Evolutionary conservation across 768 basidiomycete genomes (phyloP).

Genomic region (Exsudoporus frostii): DNA sequence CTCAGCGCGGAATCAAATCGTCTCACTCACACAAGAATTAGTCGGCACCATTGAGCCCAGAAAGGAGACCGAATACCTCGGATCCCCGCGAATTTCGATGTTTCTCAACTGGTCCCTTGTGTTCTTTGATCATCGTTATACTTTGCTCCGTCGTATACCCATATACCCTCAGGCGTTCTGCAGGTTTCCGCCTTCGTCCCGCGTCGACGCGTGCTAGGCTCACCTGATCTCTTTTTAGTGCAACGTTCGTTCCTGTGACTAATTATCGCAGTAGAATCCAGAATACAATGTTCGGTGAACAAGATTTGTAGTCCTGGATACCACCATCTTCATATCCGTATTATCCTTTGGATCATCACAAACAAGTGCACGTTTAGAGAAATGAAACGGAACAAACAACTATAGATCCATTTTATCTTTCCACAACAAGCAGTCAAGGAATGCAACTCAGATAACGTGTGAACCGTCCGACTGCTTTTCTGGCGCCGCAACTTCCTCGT

Average conservation of each 20-base stretch:
- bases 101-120: background rate
- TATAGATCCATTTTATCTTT: background rate
- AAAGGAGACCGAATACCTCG: slow-evolving; percentile 14
- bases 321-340: background rate
- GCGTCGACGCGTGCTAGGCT: slow-evolving; percentile 10
- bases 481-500: background rate
- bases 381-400: background rate
- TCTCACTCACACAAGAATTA: slow-evolving; percentile 1
- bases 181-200: background rate
- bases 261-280: background rate
- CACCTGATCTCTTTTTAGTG: slow-evolving; percentile 4
- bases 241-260: slow-evolving; percentile 10
- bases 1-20: slow-evolving; percentile 3
- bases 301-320: slow-evolving; percentile 11
- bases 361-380: background rate
- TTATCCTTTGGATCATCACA: background rate
- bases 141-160: background rate
- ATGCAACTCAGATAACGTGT: slow-evolving; percentile 3
- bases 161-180: background rate
- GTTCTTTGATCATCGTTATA: background rate
- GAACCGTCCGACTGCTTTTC: background rate
- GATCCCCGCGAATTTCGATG: slow-evolving; percentile 6
- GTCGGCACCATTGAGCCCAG: background rate
- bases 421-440: background rate
- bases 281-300: background rate